Evolutionary conservation across 2,329 filamentous ascomycete genomes (phyloP).

Genomic region (Epicoccum sorghinum): DNA sequence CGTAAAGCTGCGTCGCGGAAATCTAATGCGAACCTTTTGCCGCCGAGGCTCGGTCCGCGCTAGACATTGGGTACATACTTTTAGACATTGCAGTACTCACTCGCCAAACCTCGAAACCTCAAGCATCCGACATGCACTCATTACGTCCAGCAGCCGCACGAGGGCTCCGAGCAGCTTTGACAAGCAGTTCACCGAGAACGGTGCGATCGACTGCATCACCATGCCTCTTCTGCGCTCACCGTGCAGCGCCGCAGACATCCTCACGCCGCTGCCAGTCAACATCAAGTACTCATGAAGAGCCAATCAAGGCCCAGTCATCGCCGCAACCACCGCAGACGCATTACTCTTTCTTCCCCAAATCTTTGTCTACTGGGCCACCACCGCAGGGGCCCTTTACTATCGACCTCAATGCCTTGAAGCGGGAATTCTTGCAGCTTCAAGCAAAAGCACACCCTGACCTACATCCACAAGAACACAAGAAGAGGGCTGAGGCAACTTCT

Average conservation of each 20-base stretch:
- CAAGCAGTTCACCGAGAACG: constrained; percentile 20
- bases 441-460: constrained; percentile 76
- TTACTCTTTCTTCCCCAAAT: constrained; percentile 87
- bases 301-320: constrained; percentile 20
- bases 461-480: constrained; percentile 56
- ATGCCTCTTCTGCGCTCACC: constrained; percentile 35
- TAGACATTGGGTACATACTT: neutral
- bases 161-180: constrained; percentile 33
- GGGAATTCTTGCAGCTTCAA: constrained; percentile 88
- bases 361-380: constrained; percentile 78
- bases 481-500: constrained; percentile 76
- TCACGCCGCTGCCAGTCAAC: constrained; percentile 36
- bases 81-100: constrained; percentile 15
- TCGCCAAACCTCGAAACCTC: neutral
- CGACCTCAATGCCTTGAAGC: constrained; percentile 71
- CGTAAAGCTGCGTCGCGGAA: constrained; percentile 19
- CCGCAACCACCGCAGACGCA: constrained; percentile 58
- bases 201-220: constrained; percentile 23
- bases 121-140: constrained; percentile 22
- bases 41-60: constrained; percentile 9
- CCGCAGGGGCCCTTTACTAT: constrained; percentile 78
- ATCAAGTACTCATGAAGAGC: constrained; percentile 21
- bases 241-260: constrained; percentile 12
- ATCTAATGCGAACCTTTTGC: constrained; percentile 17
- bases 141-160: constrained; percentile 28